phyloP scores from a whole-genome alignment of 176 grass and related monocot species.

The Carex parvula region DNA sequence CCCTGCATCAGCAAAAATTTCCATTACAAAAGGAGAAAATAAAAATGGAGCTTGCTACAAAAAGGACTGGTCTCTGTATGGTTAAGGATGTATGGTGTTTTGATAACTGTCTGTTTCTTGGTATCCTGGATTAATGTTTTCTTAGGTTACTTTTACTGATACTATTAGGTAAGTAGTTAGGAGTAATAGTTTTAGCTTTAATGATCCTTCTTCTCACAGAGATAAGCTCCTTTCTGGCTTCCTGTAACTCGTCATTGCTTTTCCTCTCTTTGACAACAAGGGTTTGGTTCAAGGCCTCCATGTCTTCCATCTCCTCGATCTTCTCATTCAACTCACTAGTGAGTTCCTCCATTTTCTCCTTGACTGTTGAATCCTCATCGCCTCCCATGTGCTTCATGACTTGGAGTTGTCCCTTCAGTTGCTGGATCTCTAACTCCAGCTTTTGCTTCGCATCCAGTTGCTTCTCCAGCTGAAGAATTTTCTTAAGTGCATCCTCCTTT shows the following conservation, averaged over 20 bases:
- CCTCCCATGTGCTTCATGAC: conserved; percentile 50
- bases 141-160: no score
- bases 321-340: conserved; percentile 47
- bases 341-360: conserved; percentile 35
- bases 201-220: not conserved
- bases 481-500: conserved; percentile 41
- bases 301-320: conserved; percentile 45
- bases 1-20: conserved; percentile 37
- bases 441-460: conserved; percentile 57
- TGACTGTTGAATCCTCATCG: conserved; percentile 34
- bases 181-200: no score
- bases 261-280: conserved; percentile 43
- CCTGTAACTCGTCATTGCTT: conserved; percentile 61
- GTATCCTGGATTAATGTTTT: no score
- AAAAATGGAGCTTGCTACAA: not conserved
- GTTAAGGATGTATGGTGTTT: no score
- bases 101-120: no score
- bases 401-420: conserved; percentile 39
- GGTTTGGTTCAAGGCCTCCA: conserved; percentile 47
- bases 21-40: not conserved
- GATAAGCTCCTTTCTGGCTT: conserved; percentile 43
- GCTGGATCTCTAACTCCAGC: conserved; percentile 58
- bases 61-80: not conserved
- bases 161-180: no score
- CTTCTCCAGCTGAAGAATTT: conserved; percentile 47